Evolutionary conservation across 2,329 filamentous ascomycete genomes (phyloP).

Genomic region (Aspergillus sp.): DNA sequence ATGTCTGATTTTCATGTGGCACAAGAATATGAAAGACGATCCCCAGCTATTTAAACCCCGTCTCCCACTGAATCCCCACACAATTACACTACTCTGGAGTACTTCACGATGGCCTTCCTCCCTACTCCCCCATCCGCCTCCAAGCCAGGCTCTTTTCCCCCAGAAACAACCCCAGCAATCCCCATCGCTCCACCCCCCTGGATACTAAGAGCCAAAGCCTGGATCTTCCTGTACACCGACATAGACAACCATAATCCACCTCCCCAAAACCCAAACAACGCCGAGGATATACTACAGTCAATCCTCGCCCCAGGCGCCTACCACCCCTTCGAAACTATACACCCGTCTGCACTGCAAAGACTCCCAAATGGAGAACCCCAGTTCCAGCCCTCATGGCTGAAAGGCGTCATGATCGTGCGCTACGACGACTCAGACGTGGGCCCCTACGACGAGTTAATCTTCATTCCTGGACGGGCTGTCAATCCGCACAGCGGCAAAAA

Average conservation of each 20-base stretch:
- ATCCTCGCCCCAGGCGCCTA: neutral
- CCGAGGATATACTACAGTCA: neutral
- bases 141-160: neutral
- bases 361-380: neutral
- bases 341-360: neutral
- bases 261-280: constrained; percentile 5
- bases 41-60: too few species aligned
- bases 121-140: neutral
- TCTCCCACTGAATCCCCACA: too few species aligned
- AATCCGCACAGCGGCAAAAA: neutral
- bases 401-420: constrained; percentile 1
- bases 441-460: neutral
- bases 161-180: neutral
- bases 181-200: constrained; percentile 6
- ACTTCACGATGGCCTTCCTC: neutral
- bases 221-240: neutral
- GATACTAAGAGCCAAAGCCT: neutral
- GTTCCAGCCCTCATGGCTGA: neutral
- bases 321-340: neutral
- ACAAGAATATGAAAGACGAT: too few species aligned
- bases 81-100: too few species aligned
- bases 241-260: neutral
- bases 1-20: too few species aligned
- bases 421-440: constrained; percentile 4
- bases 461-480: neutral